These are phyloP conservation scores for Psidium friedrichsthalianum DNA, from an alignment of 345 rosid species.

Conservation along the genomic window DNA sequence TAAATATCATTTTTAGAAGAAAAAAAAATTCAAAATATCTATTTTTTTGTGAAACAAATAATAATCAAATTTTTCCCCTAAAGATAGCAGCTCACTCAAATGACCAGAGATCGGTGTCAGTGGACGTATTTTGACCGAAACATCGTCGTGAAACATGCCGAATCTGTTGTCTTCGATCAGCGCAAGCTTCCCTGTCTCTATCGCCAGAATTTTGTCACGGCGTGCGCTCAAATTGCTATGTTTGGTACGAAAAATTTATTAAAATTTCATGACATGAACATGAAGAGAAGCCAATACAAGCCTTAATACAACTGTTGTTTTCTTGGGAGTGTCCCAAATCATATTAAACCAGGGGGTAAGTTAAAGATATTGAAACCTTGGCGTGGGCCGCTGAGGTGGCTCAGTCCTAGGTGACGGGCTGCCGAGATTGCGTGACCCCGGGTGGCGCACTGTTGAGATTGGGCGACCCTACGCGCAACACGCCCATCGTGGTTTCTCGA, in stretches of 20 bases:
- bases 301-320: neutral
- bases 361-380: neutral
- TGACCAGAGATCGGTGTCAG: neutral
- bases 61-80: neutral
- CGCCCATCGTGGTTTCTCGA: too few relatives aligned
- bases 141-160: neutral
- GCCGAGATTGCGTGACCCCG: too few relatives aligned
- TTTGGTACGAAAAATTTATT: neutral
- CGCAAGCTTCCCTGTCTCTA: neutral
- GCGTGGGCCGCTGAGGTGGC: neutral
- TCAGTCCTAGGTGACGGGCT: too few relatives aligned
- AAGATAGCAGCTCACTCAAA: neutral
- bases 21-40: too few relatives aligned
- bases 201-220: neutral
- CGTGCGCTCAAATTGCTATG: neutral
- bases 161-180: neutral
- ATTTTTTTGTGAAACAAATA: too few relatives aligned
- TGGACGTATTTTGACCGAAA: neutral
- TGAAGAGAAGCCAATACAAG: neutral
- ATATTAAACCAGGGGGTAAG: neutral
- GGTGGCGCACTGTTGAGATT: too few relatives aligned
- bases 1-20: too few relatives aligned
- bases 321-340: neutral
- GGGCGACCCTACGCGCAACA: too few relatives aligned
- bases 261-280: neutral